Percentiles rank a stretch among this genome's conserved stretches.
Evolutionary conservation across 495 filamentous ascomycete genomes (phyloP).

Genomic region (Podospora conica): DNA sequence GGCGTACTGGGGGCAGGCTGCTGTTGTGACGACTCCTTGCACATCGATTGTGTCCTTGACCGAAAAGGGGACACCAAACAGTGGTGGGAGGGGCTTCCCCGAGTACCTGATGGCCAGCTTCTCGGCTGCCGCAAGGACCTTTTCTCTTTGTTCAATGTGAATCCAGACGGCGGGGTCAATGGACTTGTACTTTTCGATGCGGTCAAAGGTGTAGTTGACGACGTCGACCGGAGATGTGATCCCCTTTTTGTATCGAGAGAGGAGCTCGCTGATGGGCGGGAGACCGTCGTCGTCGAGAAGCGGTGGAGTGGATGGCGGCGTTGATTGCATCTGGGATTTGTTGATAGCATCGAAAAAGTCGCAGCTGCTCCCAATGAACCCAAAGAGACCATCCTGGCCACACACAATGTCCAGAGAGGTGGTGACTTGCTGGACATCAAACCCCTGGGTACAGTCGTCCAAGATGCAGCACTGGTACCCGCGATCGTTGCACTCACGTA

Average conservation of each 20-base stretch:
- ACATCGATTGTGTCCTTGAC: conserved; percentile 62
- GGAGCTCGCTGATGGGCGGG: conserved; percentile 31
- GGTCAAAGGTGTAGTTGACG: conserved; percentile 35
- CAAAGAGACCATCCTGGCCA: conserved; percentile 39
- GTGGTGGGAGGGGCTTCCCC: conserved; percentile 45
- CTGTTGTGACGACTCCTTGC: conserved; percentile 51
- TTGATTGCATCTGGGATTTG: conserved; percentile 21
- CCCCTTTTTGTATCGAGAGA: conserved; percentile 30
- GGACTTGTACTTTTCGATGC: conserved; percentile 40
- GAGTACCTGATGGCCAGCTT: conserved; percentile 38
- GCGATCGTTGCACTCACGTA: conserved; percentile 67
- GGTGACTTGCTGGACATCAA: conserved; percentile 31
- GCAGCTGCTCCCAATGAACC: conserved; percentile 37
- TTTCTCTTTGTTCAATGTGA: conserved; percentile 35
- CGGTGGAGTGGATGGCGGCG: conserved; percentile 30
- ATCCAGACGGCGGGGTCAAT: conserved; percentile 53
- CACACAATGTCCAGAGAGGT: conserved; percentile 33
- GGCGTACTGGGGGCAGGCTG: conserved; percentile 50
- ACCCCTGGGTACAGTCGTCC: conserved; percentile 34
- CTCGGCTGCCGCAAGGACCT: conserved; percentile 38
- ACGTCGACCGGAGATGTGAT: conserved; percentile 27
- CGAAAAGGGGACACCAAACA: conserved; percentile 60
- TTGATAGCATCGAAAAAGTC: conserved; percentile 32
- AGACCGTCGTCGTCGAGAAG: conserved; percentile 19
- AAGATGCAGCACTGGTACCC: conserved; percentile 63